Conservation (phyloP, 108 stramenopile genomes). For the Cyclotella distinguenda region DNA sequence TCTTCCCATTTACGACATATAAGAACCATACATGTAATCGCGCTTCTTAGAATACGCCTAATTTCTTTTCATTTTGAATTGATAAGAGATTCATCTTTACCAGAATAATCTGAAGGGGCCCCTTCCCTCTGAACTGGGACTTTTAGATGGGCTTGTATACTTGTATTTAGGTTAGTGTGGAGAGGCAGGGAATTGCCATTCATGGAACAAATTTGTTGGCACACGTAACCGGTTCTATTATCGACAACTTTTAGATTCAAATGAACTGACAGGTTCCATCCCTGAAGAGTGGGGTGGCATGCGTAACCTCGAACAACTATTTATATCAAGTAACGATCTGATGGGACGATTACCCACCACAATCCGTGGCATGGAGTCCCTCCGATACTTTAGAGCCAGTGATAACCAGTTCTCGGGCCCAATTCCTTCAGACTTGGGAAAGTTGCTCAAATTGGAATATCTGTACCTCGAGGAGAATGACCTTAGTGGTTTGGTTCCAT, state of each 20-base stretch:
- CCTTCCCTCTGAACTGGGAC: slow-evolving; percentile 65
- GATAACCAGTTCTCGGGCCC: slow-evolving; percentile 37
- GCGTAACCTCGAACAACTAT: slow-evolving; percentile 39
- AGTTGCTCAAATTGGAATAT: slow-evolving; percentile 41
- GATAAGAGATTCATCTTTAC: slow-evolving; percentile 45
- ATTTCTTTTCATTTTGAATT: neutral
- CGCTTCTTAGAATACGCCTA: neutral
- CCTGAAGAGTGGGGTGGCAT: slow-evolving; percentile 49
- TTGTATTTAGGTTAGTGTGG: slow-evolving; percentile 30
- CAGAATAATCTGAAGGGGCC: slow-evolving; percentile 53
- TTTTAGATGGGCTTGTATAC: slow-evolving; percentile 30
- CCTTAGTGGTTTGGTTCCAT: slow-evolving; percentile 20
- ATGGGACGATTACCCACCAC: slow-evolving; percentile 31
- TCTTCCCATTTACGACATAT: neutral
- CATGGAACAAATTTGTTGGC: neutral
- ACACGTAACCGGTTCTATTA: neutral
- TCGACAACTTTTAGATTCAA: slow-evolving; percentile 2
- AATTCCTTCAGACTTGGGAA: slow-evolving; percentile 42
- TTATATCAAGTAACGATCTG: slow-evolving; percentile 56
- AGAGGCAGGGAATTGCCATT: neutral
- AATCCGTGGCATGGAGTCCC: slow-evolving; percentile 39
- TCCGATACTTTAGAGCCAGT: slow-evolving; percentile 25
- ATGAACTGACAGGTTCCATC: slow-evolving; percentile 40
- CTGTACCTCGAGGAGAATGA: slow-evolving; percentile 41
- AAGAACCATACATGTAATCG: neutral